phyloP scores from a whole-genome alignment of 106 monocot species.

The Hemerocallis citrina region DNA sequence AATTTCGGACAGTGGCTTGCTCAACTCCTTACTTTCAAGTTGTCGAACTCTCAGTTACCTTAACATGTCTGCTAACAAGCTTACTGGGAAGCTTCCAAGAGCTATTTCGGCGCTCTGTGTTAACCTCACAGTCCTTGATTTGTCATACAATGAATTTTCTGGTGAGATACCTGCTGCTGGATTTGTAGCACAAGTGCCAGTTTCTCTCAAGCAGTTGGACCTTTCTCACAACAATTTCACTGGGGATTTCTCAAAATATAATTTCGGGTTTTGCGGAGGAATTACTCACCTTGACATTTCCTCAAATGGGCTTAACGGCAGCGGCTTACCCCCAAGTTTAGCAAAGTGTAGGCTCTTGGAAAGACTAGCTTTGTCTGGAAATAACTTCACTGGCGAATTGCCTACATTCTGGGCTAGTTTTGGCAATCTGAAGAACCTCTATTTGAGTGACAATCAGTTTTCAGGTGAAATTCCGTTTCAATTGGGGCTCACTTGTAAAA shows the following conservation, averaged over 20 bases:
- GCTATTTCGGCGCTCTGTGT: slow-evolving; percentile 4
- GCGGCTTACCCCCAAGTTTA: slow-evolving; percentile 14
- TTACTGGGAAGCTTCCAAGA: slow-evolving; percentile 17
- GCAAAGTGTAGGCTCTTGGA: slow-evolving; percentile 14
- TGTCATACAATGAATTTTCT: slow-evolving; percentile 40
- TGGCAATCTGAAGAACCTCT: slow-evolving; percentile 6
- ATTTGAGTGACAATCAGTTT: slow-evolving; percentile 13
- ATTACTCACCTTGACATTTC: slow-evolving; percentile 15
- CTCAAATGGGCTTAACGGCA: slow-evolving; percentile 1
- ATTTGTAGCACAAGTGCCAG: slow-evolving; percentile 7
- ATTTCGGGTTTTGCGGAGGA: slow-evolving; percentile 17
- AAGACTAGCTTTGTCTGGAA: slow-evolving; percentile 15
- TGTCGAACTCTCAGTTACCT: slow-evolving; percentile 10
- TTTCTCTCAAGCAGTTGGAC: slow-evolving; percentile 20
- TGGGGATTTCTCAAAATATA: slow-evolving; percentile 26
- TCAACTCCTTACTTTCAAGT: not conserved
- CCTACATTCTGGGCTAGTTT: slow-evolving; percentile 14
- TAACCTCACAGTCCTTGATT: slow-evolving; percentile 27
- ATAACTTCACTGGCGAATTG: not conserved
- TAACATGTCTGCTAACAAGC: slow-evolving; percentile 23
- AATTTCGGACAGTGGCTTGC: slow-evolving; percentile 33
- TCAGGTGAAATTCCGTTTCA: slow-evolving; percentile 18
- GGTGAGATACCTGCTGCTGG: slow-evolving; percentile 20
- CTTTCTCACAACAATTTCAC: slow-evolving; percentile 32
- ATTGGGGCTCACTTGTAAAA: slow-evolving; percentile 8